phyloP scores from a whole-genome alignment of 2,329 filamentous ascomycete species.

The Setomelanomma holmii region DNA sequence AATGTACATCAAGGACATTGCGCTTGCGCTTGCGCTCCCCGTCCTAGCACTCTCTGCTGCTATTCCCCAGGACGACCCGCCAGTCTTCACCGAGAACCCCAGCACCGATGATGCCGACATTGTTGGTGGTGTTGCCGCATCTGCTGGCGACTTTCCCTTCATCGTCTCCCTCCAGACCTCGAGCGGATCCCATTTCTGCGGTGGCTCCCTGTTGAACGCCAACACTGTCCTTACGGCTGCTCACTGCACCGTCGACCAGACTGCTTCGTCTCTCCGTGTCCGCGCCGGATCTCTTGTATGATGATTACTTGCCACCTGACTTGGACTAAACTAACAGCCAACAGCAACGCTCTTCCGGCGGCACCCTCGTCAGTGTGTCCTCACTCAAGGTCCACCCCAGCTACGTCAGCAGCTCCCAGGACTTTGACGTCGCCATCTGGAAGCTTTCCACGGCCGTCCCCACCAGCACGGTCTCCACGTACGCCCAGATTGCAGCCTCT shows the following conservation, averaged over 20 bases:
- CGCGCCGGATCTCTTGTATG: constrained; percentile 33
- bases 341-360: constrained; percentile 29
- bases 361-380: constrained; percentile 25
- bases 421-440: constrained; percentile 35
- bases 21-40: constrained; percentile 30
- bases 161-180: constrained; percentile 30
- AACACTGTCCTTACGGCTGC: constrained; percentile 39
- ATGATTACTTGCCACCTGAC: neutral
- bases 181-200: constrained; percentile 33
- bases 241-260: constrained; percentile 31
- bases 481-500: constrained; percentile 28
- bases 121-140: constrained; percentile 33
- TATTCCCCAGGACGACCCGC: constrained; percentile 26
- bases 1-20: constrained; percentile 31
- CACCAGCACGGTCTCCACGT: constrained; percentile 32
- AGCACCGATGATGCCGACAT: constrained; percentile 12
- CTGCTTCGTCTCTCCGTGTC: constrained; percentile 21
- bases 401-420: constrained; percentile 19
- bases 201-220: constrained; percentile 34
- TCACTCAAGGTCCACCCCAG: constrained; percentile 27
- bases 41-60: constrained; percentile 27
- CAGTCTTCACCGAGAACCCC: neutral
- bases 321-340: neutral
- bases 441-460: constrained; percentile 32
- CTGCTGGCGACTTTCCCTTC: constrained; percentile 37